Conservation (phyloP, 23 red algal species). For the Agarophyton chilense region DNA sequence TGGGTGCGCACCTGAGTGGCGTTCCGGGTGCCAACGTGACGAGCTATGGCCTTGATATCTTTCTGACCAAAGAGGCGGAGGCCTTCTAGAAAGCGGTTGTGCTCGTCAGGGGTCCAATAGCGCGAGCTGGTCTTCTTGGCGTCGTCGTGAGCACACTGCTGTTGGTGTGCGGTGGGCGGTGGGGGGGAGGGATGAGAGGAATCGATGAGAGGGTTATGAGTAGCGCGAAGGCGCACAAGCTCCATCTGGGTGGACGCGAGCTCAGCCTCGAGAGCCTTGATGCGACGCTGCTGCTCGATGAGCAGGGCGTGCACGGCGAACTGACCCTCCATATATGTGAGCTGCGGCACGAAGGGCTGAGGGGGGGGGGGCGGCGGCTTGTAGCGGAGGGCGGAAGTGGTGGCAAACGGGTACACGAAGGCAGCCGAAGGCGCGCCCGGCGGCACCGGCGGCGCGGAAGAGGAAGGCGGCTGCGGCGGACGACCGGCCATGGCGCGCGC, state of each 20-base stretch:
- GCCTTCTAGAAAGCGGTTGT: constrained; percentile 89
- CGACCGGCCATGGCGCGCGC: constrained; percentile 27
- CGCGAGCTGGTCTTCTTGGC: constrained; percentile 76
- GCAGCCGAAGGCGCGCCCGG: constrained; percentile 7
- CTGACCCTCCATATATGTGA: constrained; percentile 71
- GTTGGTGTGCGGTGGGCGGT: not conserved
- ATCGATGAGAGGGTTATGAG: constrained; percentile 1
- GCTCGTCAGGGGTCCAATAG: constrained; percentile 96
- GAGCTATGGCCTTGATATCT: constrained; percentile 92
- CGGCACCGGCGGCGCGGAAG: constrained; percentile 25
- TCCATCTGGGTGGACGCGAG: constrained; percentile 60
- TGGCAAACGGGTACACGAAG: constrained; percentile 23
- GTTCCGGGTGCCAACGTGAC: constrained; percentile 81
- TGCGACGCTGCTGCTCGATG: constrained; percentile 64
- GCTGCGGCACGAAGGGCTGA: constrained; percentile 44
- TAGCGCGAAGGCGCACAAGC: constrained; percentile 62
- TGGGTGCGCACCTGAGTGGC: constrained; percentile 97
- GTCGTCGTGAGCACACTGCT: constrained; percentile 35
- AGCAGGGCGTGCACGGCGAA: constrained; percentile 65
- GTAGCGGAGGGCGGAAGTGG: not conserved
- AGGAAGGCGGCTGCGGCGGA: constrained; percentile 9
- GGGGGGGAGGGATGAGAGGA: constrained; percentile 2
- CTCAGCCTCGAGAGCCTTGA: constrained; percentile 69
- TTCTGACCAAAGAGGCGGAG: constrained; percentile 84
- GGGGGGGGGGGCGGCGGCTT: constrained; percentile 1